Conservation (phyloP, 768 basidiomycete genomes). For the Boletus reticulatus region DNA sequence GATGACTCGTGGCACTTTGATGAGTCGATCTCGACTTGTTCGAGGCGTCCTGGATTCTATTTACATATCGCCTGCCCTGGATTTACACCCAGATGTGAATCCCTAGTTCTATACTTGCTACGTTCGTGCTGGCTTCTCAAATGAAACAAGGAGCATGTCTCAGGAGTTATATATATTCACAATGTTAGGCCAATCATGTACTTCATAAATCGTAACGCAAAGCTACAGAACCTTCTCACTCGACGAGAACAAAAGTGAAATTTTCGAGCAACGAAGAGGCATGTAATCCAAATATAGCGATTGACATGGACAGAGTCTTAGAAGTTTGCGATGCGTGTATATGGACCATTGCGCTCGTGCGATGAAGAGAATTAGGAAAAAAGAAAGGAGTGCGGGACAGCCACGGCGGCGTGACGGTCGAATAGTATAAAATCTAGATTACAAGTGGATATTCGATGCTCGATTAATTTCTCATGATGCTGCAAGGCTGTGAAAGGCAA, state of each 20-base stretch:
- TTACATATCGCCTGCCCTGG: not conserved
- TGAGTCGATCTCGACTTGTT: not conserved
- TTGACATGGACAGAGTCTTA: conserved; percentile 3
- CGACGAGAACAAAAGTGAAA: not conserved
- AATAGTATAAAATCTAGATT: conserved; percentile 32
- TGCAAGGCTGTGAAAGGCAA: conserved; percentile 19
- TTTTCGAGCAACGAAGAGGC: conserved; percentile 2
- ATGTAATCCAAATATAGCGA: conserved; percentile 6
- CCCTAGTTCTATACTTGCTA: not conserved
- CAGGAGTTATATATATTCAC: not conserved
- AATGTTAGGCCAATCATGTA: too few species aligned
- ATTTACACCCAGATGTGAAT: not conserved
- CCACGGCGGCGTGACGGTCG: conserved; percentile 12
- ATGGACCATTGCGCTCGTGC: conserved; percentile 14
- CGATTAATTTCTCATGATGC: conserved; percentile 17
- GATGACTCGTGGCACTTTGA: not conserved
- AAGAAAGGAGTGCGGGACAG: conserved; percentile 15
- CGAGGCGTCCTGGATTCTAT: not conserved
- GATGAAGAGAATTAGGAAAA: conserved; percentile 6
- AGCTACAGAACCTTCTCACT: too few species aligned
- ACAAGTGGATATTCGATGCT: conserved; percentile 33
- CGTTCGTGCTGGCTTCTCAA: too few species aligned
- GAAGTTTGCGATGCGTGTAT: conserved; percentile 18
- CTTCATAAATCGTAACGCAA: too few species aligned
- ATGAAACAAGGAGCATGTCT: too few species aligned